A percentile compares a stretch with the other conserved stretches of the same genome.
These are phyloP conservation scores for Speleostelium caveatum DNA, from an alignment of 78 protist genomes.

Conservation along the genomic window DNA sequence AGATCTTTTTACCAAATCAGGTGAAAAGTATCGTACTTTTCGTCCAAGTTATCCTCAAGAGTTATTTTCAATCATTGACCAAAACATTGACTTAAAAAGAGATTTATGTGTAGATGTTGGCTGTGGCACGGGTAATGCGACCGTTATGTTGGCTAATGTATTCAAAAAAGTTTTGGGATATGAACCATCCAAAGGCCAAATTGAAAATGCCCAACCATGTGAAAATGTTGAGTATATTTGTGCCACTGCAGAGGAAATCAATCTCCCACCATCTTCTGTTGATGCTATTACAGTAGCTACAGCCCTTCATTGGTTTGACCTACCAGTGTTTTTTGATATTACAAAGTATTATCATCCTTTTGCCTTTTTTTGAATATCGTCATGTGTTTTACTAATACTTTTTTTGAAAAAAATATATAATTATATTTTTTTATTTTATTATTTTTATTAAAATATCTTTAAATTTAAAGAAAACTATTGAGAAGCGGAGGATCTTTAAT, in stretches of 20 bases:
- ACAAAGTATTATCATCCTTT: not conserved
- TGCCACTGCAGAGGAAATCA: not conserved
- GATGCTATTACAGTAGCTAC: constrained; percentile 51
- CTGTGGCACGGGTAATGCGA: constrained; percentile 24
- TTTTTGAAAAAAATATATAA: not conserved
- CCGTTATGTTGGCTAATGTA: not conserved
- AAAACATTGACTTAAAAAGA: not conserved
- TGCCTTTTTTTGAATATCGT: not conserved
- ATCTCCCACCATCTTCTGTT: not conserved
- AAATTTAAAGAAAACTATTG: constrained; percentile 14
- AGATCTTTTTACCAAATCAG: constrained; percentile 2
- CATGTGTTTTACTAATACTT: not conserved
- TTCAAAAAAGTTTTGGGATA: constrained; percentile 31
- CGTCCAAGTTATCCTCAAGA: constrained; percentile 37
- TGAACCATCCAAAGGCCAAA: constrained; percentile 43
- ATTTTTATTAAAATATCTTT: not conserved
- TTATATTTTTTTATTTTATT: not conserved
- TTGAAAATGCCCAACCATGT: constrained; percentile 4
- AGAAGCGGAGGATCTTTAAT: constrained; percentile 5
- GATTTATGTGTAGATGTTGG: constrained; percentile 35
- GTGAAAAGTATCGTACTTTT: not conserved
- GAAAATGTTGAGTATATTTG: constrained; percentile 21
- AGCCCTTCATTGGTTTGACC: constrained; percentile 63
- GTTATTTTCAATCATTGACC: constrained; percentile 11
- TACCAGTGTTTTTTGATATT: constrained; percentile 18